Evolutionary conservation across 1,284 basidiomycete genomes (phyloP), one percentile per base, ranked within the genome.

Genomic region (Meira miltonrushii): DNA sequence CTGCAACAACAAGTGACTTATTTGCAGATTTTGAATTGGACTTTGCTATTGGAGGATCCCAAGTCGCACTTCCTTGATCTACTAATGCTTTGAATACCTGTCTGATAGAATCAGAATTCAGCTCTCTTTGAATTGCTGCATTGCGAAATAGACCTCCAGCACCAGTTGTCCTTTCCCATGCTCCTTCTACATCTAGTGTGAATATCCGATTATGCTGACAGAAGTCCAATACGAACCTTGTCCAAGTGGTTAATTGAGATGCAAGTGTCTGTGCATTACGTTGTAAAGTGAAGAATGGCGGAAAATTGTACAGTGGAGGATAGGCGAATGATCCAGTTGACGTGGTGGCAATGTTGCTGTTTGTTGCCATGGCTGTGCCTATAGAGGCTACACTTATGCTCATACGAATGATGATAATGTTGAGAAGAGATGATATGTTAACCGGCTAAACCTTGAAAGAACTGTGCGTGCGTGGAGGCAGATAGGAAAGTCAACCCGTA

Each of bases 261-360:
- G 73, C 59, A 17, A 78, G 78, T 4, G 82, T 83, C 7, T 78
- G 59, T 0, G 80, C 79, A 64, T 83, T 83, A 0, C 82, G 82
- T 62, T 84, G 83, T 3, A 80, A 67, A 67, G 83, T 83, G 74
- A 82, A 84, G 78, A 84, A 83, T 0, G 82, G 82, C 1, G 82
- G 82, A 61, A 83, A 84, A n/a, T 78, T 79, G 78, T 80, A 82
- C 51, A 83, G 79, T 0, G 81, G 73, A 0, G 82, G 83, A 25
- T 39, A 53, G 13, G 39, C 11, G 28, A 33, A 53, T 25, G 3
- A 8, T 4, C 28, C 28, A 33, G 28, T 33, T 33, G 28, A 33
- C 4, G 28, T 33, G 8, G 28, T 4, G 3, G 28, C 8, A 33
- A 33, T 3, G 8, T 33, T 33, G 28, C 8, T 33, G 8, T 33